A percentile compares a stretch with the other conserved stretches of the same genome.
phyloP scores from a whole-genome alignment of 371 early-diverging fungal species.

The Apophysomyces elegans region DNA sequence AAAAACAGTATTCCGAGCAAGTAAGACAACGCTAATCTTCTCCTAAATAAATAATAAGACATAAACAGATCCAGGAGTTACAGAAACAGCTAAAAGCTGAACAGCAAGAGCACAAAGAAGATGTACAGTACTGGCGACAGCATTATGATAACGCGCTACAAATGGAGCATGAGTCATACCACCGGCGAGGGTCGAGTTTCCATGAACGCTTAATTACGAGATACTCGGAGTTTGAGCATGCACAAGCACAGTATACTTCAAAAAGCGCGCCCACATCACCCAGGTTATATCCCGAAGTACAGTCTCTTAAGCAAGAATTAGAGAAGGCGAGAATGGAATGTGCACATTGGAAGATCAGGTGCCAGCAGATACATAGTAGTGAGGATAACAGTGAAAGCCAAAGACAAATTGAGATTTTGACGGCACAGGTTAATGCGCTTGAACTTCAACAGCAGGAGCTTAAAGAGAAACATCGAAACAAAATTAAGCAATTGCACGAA shows the following conservation, averaged over 20 bases:
- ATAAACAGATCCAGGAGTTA: slow-evolving; percentile 17
- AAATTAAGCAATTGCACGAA: not conserved
- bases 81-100: slow-evolving; percentile 22
- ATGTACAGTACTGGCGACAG: slow-evolving; percentile 16
- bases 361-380: slow-evolving; percentile 16
- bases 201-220: slow-evolving; percentile 27
- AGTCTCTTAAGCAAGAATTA: not conserved
- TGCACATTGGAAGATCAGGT: slow-evolving; percentile 11
- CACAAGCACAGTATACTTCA: slow-evolving; percentile 10
- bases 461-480: slow-evolving; percentile 10
- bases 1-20: slow-evolving; percentile 23
- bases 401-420: slow-evolving; percentile 7
- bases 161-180: slow-evolving; percentile 29
- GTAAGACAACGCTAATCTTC: not conserved
- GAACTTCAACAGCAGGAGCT: not conserved
- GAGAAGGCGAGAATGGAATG: not conserved
- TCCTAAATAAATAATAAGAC: too few relatives aligned
- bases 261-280: slow-evolving; percentile 29
- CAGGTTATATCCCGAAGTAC: not conserved
- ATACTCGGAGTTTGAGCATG: slow-evolving; percentile 11
- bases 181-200: slow-evolving; percentile 25
- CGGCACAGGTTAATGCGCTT: not conserved
- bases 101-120: slow-evolving; percentile 19
- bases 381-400: not conserved
- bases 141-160: slow-evolving; percentile 21